phyloP scores from a whole-genome alignment of 2,329 filamentous ascomycete species.

The Apiospora hydei region DNA sequence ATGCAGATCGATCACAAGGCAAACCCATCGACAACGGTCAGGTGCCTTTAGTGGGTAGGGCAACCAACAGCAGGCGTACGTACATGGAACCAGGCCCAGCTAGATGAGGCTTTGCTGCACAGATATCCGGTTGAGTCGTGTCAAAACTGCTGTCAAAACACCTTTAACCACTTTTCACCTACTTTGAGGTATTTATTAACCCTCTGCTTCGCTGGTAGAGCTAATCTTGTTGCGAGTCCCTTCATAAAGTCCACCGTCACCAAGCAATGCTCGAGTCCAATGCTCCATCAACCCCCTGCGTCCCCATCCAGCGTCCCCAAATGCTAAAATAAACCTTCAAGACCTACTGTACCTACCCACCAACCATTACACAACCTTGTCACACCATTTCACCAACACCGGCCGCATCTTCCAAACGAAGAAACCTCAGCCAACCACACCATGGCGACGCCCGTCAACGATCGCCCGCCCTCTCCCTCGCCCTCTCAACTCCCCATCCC shows the following conservation, averaged over 20 bases:
- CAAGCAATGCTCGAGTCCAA: not conserved
- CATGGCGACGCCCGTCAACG: conserved; percentile 17
- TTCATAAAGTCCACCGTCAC: not conserved
- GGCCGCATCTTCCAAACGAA: conserved; percentile 10
- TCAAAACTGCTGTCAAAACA: not conserved
- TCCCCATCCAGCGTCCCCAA: conserved; percentile 4
- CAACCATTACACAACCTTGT: not conserved
- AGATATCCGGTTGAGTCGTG: conserved; percentile 6
- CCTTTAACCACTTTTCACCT: not conserved
- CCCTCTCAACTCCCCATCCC: conserved; percentile 67
- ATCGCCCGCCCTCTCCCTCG: conserved; percentile 40
- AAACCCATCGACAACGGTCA: not conserved
- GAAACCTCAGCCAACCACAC: not conserved
- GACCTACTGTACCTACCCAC: conserved; percentile 17
- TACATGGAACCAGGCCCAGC: not conserved
- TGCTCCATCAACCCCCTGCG: conserved; percentile 3
- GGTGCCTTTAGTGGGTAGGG: not conserved
- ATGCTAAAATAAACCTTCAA: conserved; percentile 4
- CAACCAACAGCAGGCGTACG: not conserved
- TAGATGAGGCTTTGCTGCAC: conserved; percentile 5
- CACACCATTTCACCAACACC: not conserved
- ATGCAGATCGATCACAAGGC: conserved; percentile 4
- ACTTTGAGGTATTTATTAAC: conserved; percentile 11
- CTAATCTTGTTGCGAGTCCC: not conserved
- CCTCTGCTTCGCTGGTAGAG: not conserved